Evolutionary conservation across 2,329 filamentous ascomycete genomes (phyloP).

Genomic region (Neonectria faginata): DNA sequence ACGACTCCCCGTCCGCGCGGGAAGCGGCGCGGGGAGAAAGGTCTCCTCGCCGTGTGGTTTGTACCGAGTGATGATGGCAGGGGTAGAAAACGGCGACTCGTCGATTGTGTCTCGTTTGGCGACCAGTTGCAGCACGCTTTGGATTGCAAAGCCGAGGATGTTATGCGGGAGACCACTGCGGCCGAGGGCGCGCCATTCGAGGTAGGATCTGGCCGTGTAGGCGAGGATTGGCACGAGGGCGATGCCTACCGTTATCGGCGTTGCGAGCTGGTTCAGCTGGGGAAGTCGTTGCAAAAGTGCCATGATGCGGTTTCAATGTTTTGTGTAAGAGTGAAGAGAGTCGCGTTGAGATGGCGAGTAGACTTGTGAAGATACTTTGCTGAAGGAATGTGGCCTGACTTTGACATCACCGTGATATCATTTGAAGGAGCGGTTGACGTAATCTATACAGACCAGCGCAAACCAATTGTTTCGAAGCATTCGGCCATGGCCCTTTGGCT

Average conservation of each 20-base stretch:
- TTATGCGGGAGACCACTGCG: background rate
- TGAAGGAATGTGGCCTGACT: background rate
- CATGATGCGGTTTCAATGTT: background rate
- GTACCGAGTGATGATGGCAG: background rate
- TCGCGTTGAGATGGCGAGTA: background rate
- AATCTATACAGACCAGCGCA: too few relatives aligned
- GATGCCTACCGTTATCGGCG: background rate
- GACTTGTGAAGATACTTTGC: background rate
- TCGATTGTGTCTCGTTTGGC: background rate
- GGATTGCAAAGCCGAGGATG: background rate
- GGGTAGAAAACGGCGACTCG: background rate
- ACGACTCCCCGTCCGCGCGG: background rate
- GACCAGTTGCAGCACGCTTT: background rate
- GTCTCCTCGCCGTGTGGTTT: background rate
- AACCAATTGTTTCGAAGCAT: too few relatives aligned
- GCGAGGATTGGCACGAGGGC: background rate
- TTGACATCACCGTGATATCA: too few relatives aligned
- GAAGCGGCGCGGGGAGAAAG: background rate
- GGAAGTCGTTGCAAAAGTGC: background rate
- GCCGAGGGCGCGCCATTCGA: background rate
- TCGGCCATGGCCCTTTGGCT: too few relatives aligned
- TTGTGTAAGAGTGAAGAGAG: background rate
- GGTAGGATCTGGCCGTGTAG: background rate
- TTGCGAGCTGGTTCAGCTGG: background rate
- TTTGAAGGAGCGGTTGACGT: background rate